Evolutionary conservation across 2,329 filamentous ascomycete genomes (phyloP), one percentile per base, ranked within the genome.

Genomic region (Paecilomyces variotii): DNA sequence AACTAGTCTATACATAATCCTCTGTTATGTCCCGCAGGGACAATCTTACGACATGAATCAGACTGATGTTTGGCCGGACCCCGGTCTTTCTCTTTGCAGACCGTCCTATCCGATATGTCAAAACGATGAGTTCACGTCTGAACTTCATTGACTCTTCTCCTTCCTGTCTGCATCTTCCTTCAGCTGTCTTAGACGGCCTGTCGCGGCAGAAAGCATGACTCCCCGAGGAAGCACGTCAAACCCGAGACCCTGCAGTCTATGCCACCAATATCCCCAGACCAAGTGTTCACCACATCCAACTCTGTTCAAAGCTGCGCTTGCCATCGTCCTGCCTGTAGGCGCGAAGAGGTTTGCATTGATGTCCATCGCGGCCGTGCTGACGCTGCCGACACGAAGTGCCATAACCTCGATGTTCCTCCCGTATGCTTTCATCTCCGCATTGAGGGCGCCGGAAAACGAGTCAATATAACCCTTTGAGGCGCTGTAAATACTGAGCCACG

Each of bases 381-480:
- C 70, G 27, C 66, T 66, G 3, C 67, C 74, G n/a, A 75, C 66
- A 12, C 68, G 61, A n/a, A 79, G 59, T 0, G 65, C 69, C 56
- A 77, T 59, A 0, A 80, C 71, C 35, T 79, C 74, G 7, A 79
- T 65, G 11, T 74, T 65, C 4, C 65, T 58, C 1, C 67, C 66
- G 35, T 77, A 72, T 2, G 71, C 68, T 11, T 61, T 63, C 68
- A 79, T 70, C 65, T 84, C 82, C 3, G 74, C 69, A 0, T 65
- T 61, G 10, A 84, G 66, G 1, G 72, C 67, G 7, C 65, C 63
- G 0, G 75, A 76, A 59, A 78, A 76, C 0, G 71, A 67, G 53
- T 73, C 71, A 49, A 77, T 71, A 64, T 77, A 82, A 2, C 72
- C 75, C 67, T 84, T 84, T 26, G 74, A 70, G 0, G 70, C 73